Evolutionary conservation across 768 basidiomycete genomes (phyloP).

Genomic region (Leccinum pellstonianum): DNA sequence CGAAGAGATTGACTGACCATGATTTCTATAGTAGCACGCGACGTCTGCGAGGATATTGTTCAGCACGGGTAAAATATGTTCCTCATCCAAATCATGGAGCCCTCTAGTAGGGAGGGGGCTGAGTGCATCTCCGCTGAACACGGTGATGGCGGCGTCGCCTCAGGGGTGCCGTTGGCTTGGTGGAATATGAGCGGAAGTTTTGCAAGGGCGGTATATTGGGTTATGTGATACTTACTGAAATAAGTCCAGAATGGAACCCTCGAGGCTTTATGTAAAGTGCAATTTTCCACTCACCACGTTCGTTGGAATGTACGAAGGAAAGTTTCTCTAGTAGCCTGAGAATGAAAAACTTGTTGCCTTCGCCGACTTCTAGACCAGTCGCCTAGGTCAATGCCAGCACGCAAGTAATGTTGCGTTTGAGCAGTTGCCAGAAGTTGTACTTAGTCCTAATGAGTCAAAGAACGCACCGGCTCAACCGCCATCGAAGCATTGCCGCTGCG

Average conservation of each 20-base stretch:
- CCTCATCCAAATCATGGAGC: conserved; percentile 5
- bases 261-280: neutral
- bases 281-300: conserved; percentile 8
- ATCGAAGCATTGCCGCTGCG: neutral
- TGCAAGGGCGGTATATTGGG: conserved; percentile 3
- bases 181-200: conserved; percentile 5
- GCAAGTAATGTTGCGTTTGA: neutral
- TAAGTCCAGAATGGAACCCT: neutral
- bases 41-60: conserved; percentile 13
- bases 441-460: neutral
- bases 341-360: neutral
- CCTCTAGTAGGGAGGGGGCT: conserved; percentile 9
- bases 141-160: neutral
- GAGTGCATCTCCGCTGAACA: conserved; percentile 13
- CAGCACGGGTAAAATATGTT: conserved; percentile 6
- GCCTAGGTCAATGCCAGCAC: neutral
- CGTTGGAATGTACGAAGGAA: conserved; percentile 9
- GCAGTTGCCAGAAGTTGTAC: neutral
- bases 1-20: neutral
- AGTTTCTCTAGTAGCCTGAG: neutral
- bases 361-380: neutral
- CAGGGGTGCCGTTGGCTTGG: conserved; percentile 1
- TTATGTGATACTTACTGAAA: conserved; percentile 10
- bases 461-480: neutral
- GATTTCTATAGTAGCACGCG: conserved; percentile 5